Evolutionary conservation across 2,329 filamentous ascomycete genomes (phyloP).

Genomic region (Monosporascus sp.): DNA sequence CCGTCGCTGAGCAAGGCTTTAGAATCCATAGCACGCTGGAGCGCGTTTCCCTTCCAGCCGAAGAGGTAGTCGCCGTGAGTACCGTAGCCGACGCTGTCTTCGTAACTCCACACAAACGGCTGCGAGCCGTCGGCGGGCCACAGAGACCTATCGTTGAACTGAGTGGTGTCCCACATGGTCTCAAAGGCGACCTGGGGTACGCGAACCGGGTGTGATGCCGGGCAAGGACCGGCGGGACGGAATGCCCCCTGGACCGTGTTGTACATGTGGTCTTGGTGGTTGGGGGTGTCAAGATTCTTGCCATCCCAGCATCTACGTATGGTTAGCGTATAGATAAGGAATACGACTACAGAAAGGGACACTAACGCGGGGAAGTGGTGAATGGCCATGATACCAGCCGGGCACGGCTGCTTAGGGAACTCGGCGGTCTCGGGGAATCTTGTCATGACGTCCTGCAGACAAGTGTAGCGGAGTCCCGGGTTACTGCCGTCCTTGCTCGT

Average conservation of each 20-base stretch:
- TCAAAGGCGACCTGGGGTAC: slow-evolving; percentile 37
- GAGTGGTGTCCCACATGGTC: slow-evolving; percentile 38
- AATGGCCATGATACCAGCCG: slow-evolving; percentile 33
- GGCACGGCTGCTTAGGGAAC: slow-evolving; percentile 29
- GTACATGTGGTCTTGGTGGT: slow-evolving; percentile 32
- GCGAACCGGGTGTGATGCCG: slow-evolving; percentile 29
- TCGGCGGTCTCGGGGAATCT: slow-evolving; percentile 31
- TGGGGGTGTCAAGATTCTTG: slow-evolving; percentile 20
- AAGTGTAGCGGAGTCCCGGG: slow-evolving; percentile 26
- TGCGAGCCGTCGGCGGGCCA: slow-evolving; percentile 31
- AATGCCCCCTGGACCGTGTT: slow-evolving; percentile 30
- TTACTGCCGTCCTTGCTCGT: slow-evolving; percentile 17
- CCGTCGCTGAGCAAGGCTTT: slow-evolving; percentile 26
- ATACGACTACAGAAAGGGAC: slow-evolving; percentile 1
- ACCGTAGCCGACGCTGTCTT: slow-evolving; percentile 26
- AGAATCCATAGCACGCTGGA: slow-evolving; percentile 35
- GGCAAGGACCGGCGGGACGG: slow-evolving; percentile 27
- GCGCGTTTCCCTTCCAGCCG: slow-evolving; percentile 26
- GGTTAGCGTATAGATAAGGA: slow-evolving; percentile 2
- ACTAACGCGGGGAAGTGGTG: slow-evolving; percentile 32
- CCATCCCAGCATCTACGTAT: slow-evolving; percentile 24
- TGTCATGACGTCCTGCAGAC: slow-evolving; percentile 29
- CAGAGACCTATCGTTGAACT: slow-evolving; percentile 31
- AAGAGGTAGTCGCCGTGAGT: slow-evolving; percentile 27
- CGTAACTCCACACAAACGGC: slow-evolving; percentile 30